Conservation (phyloP, 768 basidiomycete species). For the Rhizopogon roseolus region DNA sequence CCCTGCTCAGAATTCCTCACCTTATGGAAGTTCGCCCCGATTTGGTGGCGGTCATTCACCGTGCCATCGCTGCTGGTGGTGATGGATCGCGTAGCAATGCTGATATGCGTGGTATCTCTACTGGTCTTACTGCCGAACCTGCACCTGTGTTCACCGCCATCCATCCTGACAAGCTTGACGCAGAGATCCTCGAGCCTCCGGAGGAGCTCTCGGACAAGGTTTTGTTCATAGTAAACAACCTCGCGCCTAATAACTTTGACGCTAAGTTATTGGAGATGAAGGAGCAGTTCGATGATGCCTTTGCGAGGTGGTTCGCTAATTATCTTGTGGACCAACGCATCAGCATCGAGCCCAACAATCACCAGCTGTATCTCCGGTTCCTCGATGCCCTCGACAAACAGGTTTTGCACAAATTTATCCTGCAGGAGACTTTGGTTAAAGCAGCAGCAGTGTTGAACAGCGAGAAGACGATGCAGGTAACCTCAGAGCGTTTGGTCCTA, state of each 20-base stretch:
- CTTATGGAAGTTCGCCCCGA: constrained; percentile 85
- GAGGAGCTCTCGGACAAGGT: constrained; percentile 92
- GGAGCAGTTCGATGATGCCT: constrained; percentile 74
- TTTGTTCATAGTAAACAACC: constrained; percentile 96
- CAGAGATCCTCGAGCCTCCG: constrained; percentile 62
- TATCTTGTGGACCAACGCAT: constrained; percentile 96
- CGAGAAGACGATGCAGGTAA: constrained; percentile 82
- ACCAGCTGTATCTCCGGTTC: constrained; percentile 90
- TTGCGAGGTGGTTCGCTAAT: constrained; percentile 95
- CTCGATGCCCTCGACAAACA: constrained; percentile 77
- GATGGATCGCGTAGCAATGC: constrained; percentile 35
- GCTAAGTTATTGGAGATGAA: constrained; percentile 83
- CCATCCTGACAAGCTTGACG: constrained; percentile 62
- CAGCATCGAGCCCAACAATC: constrained; percentile 96
- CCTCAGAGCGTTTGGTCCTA: constrained; percentile 77
- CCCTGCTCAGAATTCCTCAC: constrained; percentile 82
- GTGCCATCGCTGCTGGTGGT: constrained; percentile 54
- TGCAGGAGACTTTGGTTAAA: constrained; percentile 94
- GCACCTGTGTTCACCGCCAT: constrained; percentile 72
- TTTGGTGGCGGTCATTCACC: constrained; percentile 63
- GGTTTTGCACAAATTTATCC: constrained; percentile 64
- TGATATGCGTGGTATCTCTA: constrained; percentile 35
- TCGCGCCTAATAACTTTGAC: constrained; percentile 92
- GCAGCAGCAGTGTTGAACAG: constrained; percentile 84
- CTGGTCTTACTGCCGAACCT: constrained; percentile 34